Conservation (phyloP, 768 basidiomycete genomes). For the Boletus sensibilis region DNA sequence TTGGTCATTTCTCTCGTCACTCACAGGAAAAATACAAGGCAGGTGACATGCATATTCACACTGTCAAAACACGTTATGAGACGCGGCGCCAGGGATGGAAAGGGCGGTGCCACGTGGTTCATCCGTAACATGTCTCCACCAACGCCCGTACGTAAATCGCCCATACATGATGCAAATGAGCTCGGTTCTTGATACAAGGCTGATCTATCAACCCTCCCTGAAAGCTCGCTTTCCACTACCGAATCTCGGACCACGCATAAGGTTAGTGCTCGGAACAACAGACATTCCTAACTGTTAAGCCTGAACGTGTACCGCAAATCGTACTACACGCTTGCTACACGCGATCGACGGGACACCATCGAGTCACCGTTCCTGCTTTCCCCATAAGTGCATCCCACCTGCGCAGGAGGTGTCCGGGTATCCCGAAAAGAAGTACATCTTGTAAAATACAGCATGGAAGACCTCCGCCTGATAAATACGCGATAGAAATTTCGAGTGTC, state of each 20-base stretch:
- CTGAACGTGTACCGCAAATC: not conserved
- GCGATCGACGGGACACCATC: constrained; percentile 4
- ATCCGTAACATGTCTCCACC: not conserved
- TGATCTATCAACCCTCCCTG: not conserved
- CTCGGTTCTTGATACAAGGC: not conserved
- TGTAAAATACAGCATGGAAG: constrained; percentile 18
- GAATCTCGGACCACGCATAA: constrained; percentile 6
- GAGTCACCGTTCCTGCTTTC: not conserved
- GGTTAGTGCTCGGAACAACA: constrained; percentile 1
- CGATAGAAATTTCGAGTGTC: constrained; percentile 13
- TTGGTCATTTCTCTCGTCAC: constrained; percentile 30
- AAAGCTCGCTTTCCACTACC: too few relatives aligned
- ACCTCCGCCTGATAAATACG: constrained; percentile 15
- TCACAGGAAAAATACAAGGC: constrained; percentile 23
- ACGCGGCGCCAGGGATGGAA: constrained; percentile 1
- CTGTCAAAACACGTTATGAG: constrained; percentile 26
- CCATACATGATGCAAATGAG: too few relatives aligned
- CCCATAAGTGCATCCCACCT: not conserved
- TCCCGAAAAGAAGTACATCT: constrained; percentile 11
- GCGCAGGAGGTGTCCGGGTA: not conserved
- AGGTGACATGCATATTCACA: constrained; percentile 29
- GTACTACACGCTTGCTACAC: too few relatives aligned
- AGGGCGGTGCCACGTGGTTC: constrained; percentile 27
- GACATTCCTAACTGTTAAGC: not conserved
- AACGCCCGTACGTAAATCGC: constrained; percentile 1